Conservation (phyloP, 2,329 filamentous ascomycete species). For the Fusarium torulosum region DNA sequence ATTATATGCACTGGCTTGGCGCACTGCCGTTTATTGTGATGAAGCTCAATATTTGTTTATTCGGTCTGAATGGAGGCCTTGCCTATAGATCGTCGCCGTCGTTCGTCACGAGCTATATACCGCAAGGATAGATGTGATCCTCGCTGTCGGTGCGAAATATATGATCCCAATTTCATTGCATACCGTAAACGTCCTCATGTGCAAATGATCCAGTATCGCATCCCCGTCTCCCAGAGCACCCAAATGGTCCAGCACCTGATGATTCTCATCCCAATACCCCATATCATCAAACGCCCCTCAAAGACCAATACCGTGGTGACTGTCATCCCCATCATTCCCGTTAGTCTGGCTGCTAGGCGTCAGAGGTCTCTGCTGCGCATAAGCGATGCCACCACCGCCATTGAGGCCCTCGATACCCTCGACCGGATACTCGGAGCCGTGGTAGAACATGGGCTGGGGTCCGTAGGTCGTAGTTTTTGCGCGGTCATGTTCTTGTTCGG, state of each 20-base stretch:
- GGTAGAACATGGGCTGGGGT: background rate
- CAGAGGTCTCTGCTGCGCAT: background rate
- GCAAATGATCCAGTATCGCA: background rate
- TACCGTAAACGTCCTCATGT: background rate
- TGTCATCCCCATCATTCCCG: background rate
- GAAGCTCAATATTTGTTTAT: background rate
- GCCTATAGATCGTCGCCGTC: slow-evolving; percentile 4
- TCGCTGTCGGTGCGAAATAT: background rate
- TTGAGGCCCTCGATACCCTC: slow-evolving; percentile 14
- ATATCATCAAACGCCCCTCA: background rate
- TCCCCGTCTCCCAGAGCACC: background rate
- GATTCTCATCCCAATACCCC: background rate
- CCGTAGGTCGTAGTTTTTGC: too few relatives aligned
- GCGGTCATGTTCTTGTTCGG: background rate
- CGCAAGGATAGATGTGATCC: background rate
- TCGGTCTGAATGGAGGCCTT: background rate
- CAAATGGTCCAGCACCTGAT: background rate
- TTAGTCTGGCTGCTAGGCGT: slow-evolving; percentile 21
- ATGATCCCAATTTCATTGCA: background rate
- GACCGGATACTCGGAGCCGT: background rate
- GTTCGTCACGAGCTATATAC: slow-evolving; percentile 19
- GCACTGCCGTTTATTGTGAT: background rate
- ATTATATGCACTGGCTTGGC: slow-evolving; percentile 4
- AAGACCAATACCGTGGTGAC: background rate
- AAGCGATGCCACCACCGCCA: background rate